A percentile compares a stretch with the other conserved stretches of the same genome.
These are phyloP conservation scores for Boletus rex-veris DNA, from an alignment of 768 basidiomycete species.

Conservation along the genomic window DNA sequence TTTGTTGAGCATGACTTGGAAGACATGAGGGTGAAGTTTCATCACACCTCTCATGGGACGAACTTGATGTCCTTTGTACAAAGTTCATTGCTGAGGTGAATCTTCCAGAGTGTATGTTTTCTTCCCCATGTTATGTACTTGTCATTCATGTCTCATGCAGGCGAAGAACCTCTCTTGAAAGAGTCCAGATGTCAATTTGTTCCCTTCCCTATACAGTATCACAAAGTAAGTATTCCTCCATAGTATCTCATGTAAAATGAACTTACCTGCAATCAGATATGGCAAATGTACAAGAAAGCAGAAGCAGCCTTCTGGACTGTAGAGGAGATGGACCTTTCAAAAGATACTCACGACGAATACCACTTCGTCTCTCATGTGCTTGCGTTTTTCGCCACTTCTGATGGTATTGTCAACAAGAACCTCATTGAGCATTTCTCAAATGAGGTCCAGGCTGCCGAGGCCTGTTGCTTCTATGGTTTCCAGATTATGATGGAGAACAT, in stretches of 20 bases:
- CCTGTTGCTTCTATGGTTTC: constrained; percentile 95
- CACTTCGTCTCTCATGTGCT: constrained; percentile 91
- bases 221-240: constrained; percentile 46
- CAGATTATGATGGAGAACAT: constrained; percentile 99
- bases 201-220: constrained; percentile 90
- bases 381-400: constrained; percentile 94
- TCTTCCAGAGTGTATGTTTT: constrained; percentile 51
- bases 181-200: constrained; percentile 80
- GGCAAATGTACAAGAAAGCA: constrained; percentile 94
- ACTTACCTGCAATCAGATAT: constrained; percentile 54
- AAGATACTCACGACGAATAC: constrained; percentile 78
- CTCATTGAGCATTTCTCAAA: constrained; percentile 89
- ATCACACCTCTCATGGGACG: constrained; percentile 5
- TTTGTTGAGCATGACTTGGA: no score
- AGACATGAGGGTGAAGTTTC: no score
- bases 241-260: background rate
- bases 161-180: constrained; percentile 79
- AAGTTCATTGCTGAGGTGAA: constrained; percentile 69
- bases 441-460: constrained; percentile 90
- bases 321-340: constrained; percentile 89
- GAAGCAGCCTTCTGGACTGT: constrained; percentile 94
- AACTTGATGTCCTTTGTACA: constrained; percentile 39
- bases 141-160: constrained; percentile 25
- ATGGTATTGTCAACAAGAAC: constrained; percentile 97
- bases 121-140: background rate